A percentile compares a stretch with the other conserved stretches of the same genome.
phyloP scores from a whole-genome alignment of 371 early-diverging fungal species.

The Mucor racemosus region DNA sequence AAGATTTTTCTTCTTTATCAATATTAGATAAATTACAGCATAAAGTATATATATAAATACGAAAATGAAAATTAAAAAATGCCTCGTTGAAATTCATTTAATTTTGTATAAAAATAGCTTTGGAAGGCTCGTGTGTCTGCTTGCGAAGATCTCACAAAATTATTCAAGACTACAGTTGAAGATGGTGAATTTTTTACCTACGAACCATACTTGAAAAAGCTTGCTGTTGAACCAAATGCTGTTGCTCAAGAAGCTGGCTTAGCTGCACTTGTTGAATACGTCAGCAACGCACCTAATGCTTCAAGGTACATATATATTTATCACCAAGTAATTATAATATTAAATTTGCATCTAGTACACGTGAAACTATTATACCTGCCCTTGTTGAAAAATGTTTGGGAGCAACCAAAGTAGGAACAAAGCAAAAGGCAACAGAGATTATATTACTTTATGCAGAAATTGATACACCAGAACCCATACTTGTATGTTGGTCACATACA shows the following conservation, averaged over 20 bases:
- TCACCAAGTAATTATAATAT: not conserved
- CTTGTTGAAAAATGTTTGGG: conserved; percentile 90
- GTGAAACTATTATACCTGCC: conserved; percentile 76
- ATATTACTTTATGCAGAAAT: conserved; percentile 87
- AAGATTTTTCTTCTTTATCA: conserved; percentile 73
- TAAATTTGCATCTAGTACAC: conserved; percentile 47
- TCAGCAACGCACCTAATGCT: conserved; percentile 83
- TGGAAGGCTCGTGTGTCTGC: conserved; percentile 95
- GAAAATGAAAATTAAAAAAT: too few species aligned
- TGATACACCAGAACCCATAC: conserved; percentile 81
- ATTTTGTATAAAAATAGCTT: conserved; percentile 51
- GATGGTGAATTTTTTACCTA: conserved; percentile 74
- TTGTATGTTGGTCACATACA: conserved; percentile 53
- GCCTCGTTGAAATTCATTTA: not conserved
- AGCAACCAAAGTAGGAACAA: conserved; percentile 82
- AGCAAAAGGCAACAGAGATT: conserved; percentile 78
- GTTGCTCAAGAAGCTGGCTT: conserved; percentile 93
- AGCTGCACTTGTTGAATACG: conserved; percentile 72
- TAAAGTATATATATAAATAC: conserved; percentile 56
- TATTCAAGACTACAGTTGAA: conserved; percentile 65
- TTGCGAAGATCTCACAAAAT: conserved; percentile 80
- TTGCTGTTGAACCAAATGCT: conserved; percentile 86
- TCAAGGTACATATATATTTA: conserved; percentile 51
- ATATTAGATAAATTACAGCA: conserved; percentile 71
- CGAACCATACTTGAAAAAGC: conserved; percentile 75